Base-by-base conservation (phyloP, 2,329 filamentous ascomycete species). In the Aspergillus sergii region DNA sequence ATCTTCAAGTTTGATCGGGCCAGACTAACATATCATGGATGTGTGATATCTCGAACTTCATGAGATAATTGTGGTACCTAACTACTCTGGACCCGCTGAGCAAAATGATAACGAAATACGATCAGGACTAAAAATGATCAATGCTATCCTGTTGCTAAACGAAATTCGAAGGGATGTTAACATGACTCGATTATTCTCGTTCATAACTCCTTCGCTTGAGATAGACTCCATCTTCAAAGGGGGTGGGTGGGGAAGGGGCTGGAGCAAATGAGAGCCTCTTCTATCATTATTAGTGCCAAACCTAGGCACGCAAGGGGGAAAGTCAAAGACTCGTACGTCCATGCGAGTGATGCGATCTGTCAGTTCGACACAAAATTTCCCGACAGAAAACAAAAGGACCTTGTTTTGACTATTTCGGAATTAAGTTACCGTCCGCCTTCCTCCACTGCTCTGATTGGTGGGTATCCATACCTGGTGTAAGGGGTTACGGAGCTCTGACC, bases 31-130 rank as follows among this genome's bases (percentile, higher is more conserved):
- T 41, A 41, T 3, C 19, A 9, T 41, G 19, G 4, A 41, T 19
- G 2, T 6, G 1, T 9, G 7, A 41, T 41, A 41, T 41, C 5
- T 2, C 4, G 3, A 16, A n/a, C 0, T 2, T n/a, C 7, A 3
- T 10, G 39, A 41, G 16, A 4, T 19, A 3, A 7, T 0, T 9
- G 4, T 10, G 16, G 7, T n/a, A n/a, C 16, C 39, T 7, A n/a
- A n/a, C n/a, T n/a, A 9, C 4, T 6, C 12, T n/a, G 7, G 19
- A 10, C 19, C 39, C 1, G 7, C 19, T 1, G 16, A 41, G 16
- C 19, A n/a, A 39, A n/a, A 19, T 41, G 7, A 9, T 1, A n/a
- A 9, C 6, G 39, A 10, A 19, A 19, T 11, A 1, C 11, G 32
- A 11, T 41, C 3, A 19, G 16, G 19, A 19, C 9, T n/a, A 7